Evolutionary conservation across 306 rosid species (phyloP), one percentile per base, ranked within the genome.

Genomic region (Cicer judaicum): DNA sequence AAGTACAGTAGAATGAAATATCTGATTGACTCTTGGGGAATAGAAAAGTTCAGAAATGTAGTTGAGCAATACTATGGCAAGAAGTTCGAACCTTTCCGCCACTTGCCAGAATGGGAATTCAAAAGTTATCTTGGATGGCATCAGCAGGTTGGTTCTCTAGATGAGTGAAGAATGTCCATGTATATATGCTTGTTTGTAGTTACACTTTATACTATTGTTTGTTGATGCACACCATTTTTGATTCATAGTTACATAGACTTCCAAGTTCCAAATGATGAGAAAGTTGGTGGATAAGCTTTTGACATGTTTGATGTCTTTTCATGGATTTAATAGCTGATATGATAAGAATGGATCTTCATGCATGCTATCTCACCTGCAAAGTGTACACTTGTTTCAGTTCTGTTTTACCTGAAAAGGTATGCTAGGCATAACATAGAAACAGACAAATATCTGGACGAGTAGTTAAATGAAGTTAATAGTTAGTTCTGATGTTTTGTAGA

Each of bases 41-140:
- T 95, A 81, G 93, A 95, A 60, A 92, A 90, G 85, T 95, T 95
- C 71, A 84, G 88, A 84, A 87, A 82, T 53, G 96, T 81, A 61
- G 92, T 86, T 24, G 98, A 95, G 81, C 75, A 87, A 81, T 92
- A 92, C 62, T 95, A 92, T 79, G 97, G 96, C 80, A 92, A 77
- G 90, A 90, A 95, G 78, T 90, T 95, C 73, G 91, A 95, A 84
- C 92, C 97, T 42, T 86, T 71, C 77, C 97, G 73, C 10, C 73
- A 67, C 56, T 85, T 95, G 86, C 99, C 99, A 3, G 91, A 95
- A 64, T 95, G 95, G 95, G 94, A 90, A 83, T 95, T 95, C 69
- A 91, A 92, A 85, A 89, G 97, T 81, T 82, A 92, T 87, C 85
- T 95, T 73, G 99, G 99, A 52, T 95, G 99, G 99, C 93, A 95